Evolutionary conservation across 1,284 basidiomycete genomes (phyloP), one percentile per base, ranked within the genome.

Genomic region (Cryptococcus amylolentus): DNA sequence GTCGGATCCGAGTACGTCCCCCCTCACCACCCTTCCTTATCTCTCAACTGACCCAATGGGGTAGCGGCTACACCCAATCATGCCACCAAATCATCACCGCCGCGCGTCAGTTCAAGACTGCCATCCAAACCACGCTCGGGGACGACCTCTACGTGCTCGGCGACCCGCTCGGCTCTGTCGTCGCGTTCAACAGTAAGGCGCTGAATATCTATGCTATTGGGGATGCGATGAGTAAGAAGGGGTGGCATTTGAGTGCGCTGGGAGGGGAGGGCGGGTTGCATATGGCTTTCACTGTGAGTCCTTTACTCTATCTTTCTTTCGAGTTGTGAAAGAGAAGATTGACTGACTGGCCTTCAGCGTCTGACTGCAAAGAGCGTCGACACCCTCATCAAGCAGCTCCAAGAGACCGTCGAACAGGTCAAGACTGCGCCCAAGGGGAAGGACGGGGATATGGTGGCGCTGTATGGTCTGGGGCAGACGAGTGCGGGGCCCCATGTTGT

Each of bases 191-290:
- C 1, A 87, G 87, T 37, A 81, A 83, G 64, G 72, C 71, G 16
- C 13, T 75, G 20, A 75, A 73, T 49, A 84, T 91, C 27, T 84
- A 93, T 61, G 89, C 90, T 66, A 86, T 98, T 1, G 95, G 95
- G 0, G 95, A 98, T 78, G 79, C 79, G 59, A 94, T 98, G 91
- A 80, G 83, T 53, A 85, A 86, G 72, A 81, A 81, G 47, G 91
- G 91, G 10, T 94, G 92, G 92, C 91, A 95, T 78, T 74, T 98
- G 61, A 98, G 93, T 70, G 92, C 87, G 10, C 75, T 98, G 52
- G 1, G 81, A 89, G 6, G 94, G 86, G 46, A 39, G 5, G 49
- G 51, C 4, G 59, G 59, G 18, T 81, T 98, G 46, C 96, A 98
- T 77, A 91, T 98, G 65, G 94, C 94, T 28, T 89, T 88, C 73